Evolutionary conservation across 345 rosid species (phyloP), one percentile per base, ranked within the genome.

Genomic region (Ricinus communis): DNA sequence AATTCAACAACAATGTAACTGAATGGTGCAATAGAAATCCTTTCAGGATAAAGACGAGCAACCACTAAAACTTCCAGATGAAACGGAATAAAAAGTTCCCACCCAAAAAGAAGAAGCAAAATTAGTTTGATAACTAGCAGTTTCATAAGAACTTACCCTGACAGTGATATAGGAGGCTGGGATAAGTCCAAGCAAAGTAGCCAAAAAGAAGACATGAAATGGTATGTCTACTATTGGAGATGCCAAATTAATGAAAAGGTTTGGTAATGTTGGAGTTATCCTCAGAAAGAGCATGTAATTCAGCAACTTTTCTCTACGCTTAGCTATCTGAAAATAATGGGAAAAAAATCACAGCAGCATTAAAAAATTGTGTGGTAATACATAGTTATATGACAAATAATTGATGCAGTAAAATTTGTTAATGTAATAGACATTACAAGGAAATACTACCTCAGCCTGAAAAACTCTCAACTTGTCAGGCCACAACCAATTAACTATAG

Each of bases 201-300:
- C 99, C 77, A 79, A 74, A 72, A 92, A 92, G 97, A 95, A 95
- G 64, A 92, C 69, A 84, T 90, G 97, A 82, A 92, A 95, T 16
- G 99, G 99, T 74, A 95, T 86, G 81, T 95, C 98, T 49, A 95
- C 96, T 8, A 95, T 95, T 0, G 98, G 97, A 69, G 99, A 95
- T 14, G 98, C 99, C 87, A 95, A 80, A 85, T 92, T 95, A 82
- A 95, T 95, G 46, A 95, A 95, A 21, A 95, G 97, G 82, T 95
- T 95, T 68, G 99, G 99, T 59, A 95, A 73, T 0, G 99, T 80
- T 18, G 99, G 99, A 66, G 99, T 95, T 74, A 95, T 82, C 80
- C 99, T 89, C 85, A 95, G 73, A 81, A 95, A 95, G 73, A 95
- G 88, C 99, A 95, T 90, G 76, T 92, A 95, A 81, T 92, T 92